These are phyloP conservation scores for Peronospora farinosa DNA, from an alignment of 352 stramenopile species.

Conservation along the genomic window DNA sequence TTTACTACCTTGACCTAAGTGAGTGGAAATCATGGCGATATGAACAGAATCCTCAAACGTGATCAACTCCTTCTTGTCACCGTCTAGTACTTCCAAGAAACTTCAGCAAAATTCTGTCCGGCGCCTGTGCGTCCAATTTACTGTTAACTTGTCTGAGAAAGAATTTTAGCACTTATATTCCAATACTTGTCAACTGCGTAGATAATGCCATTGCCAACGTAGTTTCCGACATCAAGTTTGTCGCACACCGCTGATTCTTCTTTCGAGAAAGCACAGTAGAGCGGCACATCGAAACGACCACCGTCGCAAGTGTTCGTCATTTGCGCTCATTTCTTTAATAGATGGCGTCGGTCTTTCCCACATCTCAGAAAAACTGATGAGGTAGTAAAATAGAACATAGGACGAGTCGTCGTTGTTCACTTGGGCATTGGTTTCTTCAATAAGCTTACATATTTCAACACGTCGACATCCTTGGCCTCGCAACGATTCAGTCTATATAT, in stretches of 20 bases:
- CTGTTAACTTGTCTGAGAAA: constrained; percentile 33
- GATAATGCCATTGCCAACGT: constrained; percentile 16
- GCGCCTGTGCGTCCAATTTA: constrained; percentile 46
- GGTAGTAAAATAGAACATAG: constrained; percentile 32
- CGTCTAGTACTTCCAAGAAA: constrained; percentile 28
- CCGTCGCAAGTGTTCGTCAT: constrained; percentile 16
- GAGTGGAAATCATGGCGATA: neutral
- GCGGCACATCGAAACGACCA: no score
- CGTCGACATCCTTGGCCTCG: constrained; percentile 15
- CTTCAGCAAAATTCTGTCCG: constrained; percentile 44
- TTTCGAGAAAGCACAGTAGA: constrained; percentile 57
- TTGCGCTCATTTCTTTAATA: constrained; percentile 5
- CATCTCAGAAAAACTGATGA: constrained; percentile 50
- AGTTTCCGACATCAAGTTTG: constrained; percentile 9
- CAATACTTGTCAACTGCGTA: constrained; percentile 50
- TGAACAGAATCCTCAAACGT: constrained; percentile 33
- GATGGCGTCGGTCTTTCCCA: constrained; percentile 33
- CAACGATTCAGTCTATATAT: constrained; percentile 38
- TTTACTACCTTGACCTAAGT: neutral
- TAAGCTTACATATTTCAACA: constrained; percentile 23
- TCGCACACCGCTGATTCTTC: no score
- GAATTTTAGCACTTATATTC: constrained; percentile 37
- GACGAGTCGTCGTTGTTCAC: constrained; percentile 23
- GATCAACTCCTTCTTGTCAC: no score
- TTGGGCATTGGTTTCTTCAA: constrained; percentile 3